A percentile compares a stretch with the other conserved stretches of the same genome.
phyloP scores from a whole-genome alignment of 371 early-diverging fungal species.

The Mortierella polycephala region DNA sequence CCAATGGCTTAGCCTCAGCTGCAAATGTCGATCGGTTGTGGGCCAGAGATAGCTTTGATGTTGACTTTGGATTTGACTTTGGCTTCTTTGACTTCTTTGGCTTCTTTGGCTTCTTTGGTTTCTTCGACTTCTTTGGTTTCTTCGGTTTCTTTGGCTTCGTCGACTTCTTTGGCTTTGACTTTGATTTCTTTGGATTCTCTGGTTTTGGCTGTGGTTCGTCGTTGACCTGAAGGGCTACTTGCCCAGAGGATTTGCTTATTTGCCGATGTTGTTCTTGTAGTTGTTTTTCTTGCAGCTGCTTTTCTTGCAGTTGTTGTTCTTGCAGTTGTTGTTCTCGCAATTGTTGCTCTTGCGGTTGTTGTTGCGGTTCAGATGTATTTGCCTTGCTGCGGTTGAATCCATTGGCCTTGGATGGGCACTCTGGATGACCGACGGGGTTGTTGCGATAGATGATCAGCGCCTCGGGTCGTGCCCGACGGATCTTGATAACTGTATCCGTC shows the following conservation, averaged over 20 bases:
- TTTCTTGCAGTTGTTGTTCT: no score
- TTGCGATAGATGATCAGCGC: slow-evolving; percentile 59
- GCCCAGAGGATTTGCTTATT: background rate
- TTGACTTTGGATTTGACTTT: background rate
- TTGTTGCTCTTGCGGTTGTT: background rate
- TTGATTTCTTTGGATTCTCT: no score
- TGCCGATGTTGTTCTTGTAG: background rate
- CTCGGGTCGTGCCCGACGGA: slow-evolving; percentile 58
- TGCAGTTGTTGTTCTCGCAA: background rate
- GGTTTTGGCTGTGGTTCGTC: no score
- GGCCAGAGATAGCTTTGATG: background rate
- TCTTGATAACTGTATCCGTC: slow-evolving; percentile 55
- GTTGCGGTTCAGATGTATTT: background rate
- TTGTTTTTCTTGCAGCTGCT: no score
- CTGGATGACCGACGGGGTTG: slow-evolving; percentile 40
- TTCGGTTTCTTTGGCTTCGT: background rate
- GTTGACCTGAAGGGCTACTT: background rate
- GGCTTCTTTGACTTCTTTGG: background rate
- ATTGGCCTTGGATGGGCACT: slow-evolving; percentile 46
- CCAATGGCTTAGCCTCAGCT: slow-evolving; percentile 55
- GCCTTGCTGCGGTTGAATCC: slow-evolving; percentile 16
- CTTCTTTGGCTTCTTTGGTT: background rate
- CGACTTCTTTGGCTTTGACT: background rate
- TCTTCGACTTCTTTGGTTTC: no score
- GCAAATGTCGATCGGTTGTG: slow-evolving; percentile 22